Conservation (phyloP, 202 grass and related monocot genomes). For the Dendrocalamus latiflorus region DNA sequence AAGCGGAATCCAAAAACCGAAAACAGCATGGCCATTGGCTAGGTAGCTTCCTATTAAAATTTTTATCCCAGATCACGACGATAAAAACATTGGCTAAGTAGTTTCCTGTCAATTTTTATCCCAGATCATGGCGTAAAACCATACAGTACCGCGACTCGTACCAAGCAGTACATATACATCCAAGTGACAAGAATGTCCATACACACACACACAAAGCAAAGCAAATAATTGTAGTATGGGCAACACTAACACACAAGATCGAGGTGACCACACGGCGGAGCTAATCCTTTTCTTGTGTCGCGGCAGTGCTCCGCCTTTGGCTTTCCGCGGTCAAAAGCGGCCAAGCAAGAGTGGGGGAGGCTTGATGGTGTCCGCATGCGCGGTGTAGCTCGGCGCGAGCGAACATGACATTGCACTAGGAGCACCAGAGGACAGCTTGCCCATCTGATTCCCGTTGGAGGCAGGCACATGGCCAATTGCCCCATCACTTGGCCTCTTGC, state of each 20-base stretch:
- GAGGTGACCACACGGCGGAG: slow-evolving; percentile 15
- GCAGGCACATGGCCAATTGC: slow-evolving; percentile 21
- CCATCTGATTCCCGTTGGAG: background rate
- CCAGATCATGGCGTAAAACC: no score
- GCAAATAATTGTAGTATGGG: background rate
- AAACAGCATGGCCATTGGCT: no score
- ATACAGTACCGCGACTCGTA: no score
- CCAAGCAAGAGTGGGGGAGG: background rate
- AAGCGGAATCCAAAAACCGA: no score
- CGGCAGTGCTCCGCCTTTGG: background rate
- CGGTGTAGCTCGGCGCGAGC: background rate
- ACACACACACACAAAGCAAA: background rate
- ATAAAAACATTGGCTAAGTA: no score
- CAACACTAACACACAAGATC: background rate
- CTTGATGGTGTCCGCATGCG: background rate
- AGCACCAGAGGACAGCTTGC: background rate
- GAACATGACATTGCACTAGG: background rate
- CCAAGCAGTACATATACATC: no score
- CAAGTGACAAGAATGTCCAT: background rate
- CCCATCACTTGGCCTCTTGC: slow-evolving; percentile 15
- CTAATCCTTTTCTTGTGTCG: background rate
- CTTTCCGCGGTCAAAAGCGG: slow-evolving; percentile 32
- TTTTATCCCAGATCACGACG: no score
- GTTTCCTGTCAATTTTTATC: no score
- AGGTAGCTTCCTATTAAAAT: no score